Evolutionary conservation across 2,329 filamentous ascomycete species (phyloP).

Genomic region (Stagonosporopsis vannaccii): DNA sequence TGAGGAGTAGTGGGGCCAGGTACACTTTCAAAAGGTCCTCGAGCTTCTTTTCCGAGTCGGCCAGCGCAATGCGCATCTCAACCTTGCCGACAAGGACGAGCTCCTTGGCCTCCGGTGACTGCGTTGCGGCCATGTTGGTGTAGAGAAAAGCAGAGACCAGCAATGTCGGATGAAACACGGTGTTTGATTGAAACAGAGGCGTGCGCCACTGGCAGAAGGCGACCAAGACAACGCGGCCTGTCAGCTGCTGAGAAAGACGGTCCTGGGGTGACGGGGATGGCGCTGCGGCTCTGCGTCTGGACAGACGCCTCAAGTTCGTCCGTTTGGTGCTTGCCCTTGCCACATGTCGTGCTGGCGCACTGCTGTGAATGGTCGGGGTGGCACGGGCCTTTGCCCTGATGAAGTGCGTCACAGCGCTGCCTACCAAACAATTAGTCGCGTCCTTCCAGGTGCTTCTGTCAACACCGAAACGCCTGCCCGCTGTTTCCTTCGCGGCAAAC

Average conservation of each 20-base stretch:
- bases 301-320: constrained; percentile 24
- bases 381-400: constrained; percentile 23
- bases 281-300: constrained; percentile 20
- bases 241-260: constrained; percentile 17
- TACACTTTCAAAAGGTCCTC: constrained; percentile 79
- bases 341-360: constrained; percentile 30
- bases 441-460: constrained; percentile 35
- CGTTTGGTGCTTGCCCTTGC: constrained; percentile 34
- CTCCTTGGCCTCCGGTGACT: constrained; percentile 69
- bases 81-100: constrained; percentile 83
- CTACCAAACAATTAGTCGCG: constrained; percentile 32
- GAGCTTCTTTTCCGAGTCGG: constrained; percentile 84
- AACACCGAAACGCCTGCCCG: constrained; percentile 23
- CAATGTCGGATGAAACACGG: constrained; percentile 5
- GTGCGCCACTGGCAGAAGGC: constrained; percentile 35
- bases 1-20: constrained; percentile 81
- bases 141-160: constrained; percentile 3
- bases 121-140: constrained; percentile 42
- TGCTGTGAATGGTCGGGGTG: constrained; percentile 24
- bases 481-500: background rate
- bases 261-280: constrained; percentile 3
- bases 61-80: constrained; percentile 82
- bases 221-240: constrained; percentile 28
- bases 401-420: constrained; percentile 25
- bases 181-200: constrained; percentile 12